A percentile compares a stretch with the other conserved stretches of the same genome.
Conservation (phyloP, 306 rosid genomes). For the Cucumis cinereus region DNA sequence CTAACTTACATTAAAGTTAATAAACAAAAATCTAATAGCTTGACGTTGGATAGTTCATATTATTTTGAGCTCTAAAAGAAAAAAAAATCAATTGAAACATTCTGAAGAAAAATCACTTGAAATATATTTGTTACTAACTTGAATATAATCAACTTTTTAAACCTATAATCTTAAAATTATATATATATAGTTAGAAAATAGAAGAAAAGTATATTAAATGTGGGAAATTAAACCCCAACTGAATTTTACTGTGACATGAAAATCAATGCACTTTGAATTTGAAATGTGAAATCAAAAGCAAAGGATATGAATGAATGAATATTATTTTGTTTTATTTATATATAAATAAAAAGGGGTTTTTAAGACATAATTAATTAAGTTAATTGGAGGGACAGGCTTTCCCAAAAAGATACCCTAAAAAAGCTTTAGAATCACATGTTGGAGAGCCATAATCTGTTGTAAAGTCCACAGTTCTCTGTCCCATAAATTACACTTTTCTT, state of each 20-base stretch:
- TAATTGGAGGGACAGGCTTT: neutral
- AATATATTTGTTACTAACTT: too few relatives aligned
- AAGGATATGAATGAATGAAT: neutral
- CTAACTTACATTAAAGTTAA: too few relatives aligned
- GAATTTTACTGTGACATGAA: constrained; percentile 1
- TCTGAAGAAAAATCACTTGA: too few relatives aligned
- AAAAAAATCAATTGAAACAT: too few relatives aligned
- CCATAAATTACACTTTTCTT: neutral
- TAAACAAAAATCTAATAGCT: too few relatives aligned
- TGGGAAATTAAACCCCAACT: neutral
- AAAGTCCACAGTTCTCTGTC: neutral
- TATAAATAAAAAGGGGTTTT: neutral
- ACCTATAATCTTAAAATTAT: too few relatives aligned
- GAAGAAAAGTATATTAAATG: neutral
- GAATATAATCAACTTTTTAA: too few relatives aligned
- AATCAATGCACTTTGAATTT: neutral
- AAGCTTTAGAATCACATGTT: neutral
- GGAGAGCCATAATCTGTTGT: neutral
- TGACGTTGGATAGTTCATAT: too few relatives aligned
- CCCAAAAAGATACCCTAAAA: neutral
- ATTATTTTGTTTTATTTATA: too few relatives aligned
- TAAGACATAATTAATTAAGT: neutral
- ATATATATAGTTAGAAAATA: neutral
- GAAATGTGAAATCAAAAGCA: neutral
- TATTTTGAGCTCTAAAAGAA: too few relatives aligned